A percentile compares a stretch with the other conserved stretches of the same genome.
These are phyloP conservation scores for Fusarium sp. DNA, from an alignment of 2,329 filamentous ascomycete species.

Conservation along the genomic window DNA sequence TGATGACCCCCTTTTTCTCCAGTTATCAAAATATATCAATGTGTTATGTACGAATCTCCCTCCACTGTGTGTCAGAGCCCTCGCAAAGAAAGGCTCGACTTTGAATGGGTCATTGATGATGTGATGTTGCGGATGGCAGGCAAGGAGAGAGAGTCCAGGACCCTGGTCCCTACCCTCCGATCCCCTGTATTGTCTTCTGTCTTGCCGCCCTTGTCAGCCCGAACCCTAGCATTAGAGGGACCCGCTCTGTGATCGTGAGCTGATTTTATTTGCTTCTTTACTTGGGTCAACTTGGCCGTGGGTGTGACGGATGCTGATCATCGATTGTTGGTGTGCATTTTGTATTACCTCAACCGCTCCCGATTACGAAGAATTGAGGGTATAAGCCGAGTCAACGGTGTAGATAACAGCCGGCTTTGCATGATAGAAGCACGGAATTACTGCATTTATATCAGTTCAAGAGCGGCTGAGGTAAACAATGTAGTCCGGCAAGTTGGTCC, in stretches of 20 bases:
- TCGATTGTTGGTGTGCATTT: slow-evolving; percentile 14
- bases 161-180: slow-evolving; percentile 24
- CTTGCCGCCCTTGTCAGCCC: slow-evolving; percentile 34
- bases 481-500: not conserved
- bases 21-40: not conserved
- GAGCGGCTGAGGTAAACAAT: not conserved
- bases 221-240: slow-evolving; percentile 24
- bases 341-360: slow-evolving; percentile 1
- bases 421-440: not conserved
- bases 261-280: slow-evolving; percentile 37
- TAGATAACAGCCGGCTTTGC: not conserved
- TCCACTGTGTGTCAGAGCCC: slow-evolving; percentile 19
- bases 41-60: not conserved
- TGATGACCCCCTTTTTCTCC: slow-evolving; percentile 16
- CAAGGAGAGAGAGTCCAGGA: slow-evolving; percentile 10
- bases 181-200: slow-evolving; percentile 26
- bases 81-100: slow-evolving; percentile 9
- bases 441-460: not conserved
- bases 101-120: slow-evolving; percentile 1
- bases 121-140: slow-evolving; percentile 11
- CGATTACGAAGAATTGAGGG: not conserved
- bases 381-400: not conserved
- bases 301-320: slow-evolving; percentile 15
- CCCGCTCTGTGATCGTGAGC: slow-evolving; percentile 31
- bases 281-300: slow-evolving; percentile 13